Evolutionary conservation across 2,329 filamentous ascomycete genomes (phyloP).

Genomic region (Fusarium humuli): DNA sequence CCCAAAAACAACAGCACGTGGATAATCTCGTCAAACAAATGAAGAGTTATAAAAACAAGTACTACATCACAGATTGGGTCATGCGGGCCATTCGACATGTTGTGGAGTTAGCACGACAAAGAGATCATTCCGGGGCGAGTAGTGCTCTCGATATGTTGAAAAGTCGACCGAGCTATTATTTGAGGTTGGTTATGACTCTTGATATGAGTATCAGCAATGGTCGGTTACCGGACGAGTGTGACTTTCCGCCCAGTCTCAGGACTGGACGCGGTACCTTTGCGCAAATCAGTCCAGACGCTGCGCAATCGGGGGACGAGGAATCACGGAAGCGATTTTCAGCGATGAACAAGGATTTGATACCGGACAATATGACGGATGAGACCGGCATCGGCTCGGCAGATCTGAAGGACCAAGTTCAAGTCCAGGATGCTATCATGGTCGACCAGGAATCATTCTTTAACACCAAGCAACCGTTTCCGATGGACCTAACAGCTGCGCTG

Average conservation of each 20-base stretch:
- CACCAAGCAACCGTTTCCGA: not conserved
- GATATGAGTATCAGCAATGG: slow-evolving; percentile 45
- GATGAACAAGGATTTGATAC: slow-evolving; percentile 8
- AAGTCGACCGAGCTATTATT: slow-evolving; percentile 30
- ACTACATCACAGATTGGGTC: slow-evolving; percentile 45
- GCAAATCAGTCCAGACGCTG: not conserved
- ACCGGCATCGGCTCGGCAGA: accelerated
- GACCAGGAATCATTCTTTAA: slow-evolving; percentile 18
- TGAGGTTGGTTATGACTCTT: slow-evolving; percentile 39
- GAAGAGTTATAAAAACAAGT: slow-evolving; percentile 38
- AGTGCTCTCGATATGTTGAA: slow-evolving; percentile 41
- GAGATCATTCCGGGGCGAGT: not conserved
- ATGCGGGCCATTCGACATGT: slow-evolving; percentile 39
- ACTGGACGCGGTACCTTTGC: accelerated
- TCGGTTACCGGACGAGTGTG: slow-evolving; percentile 39
- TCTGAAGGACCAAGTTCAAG: not conserved
- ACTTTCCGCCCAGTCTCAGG: slow-evolving; percentile 37
- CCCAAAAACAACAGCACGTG: slow-evolving; percentile 37
- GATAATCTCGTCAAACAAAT: slow-evolving; percentile 39
- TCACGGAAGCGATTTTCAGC: slow-evolving; percentile 4
- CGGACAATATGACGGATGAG: not conserved
- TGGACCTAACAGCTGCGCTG: not conserved
- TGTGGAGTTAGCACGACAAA: slow-evolving; percentile 32
- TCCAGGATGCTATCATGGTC: not conserved
- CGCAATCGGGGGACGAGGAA: not conserved